These are phyloP conservation scores for Suhomyces yuchorum DNA, from an alignment of 1,139 yeast species.

Conservation along the genomic window DNA sequence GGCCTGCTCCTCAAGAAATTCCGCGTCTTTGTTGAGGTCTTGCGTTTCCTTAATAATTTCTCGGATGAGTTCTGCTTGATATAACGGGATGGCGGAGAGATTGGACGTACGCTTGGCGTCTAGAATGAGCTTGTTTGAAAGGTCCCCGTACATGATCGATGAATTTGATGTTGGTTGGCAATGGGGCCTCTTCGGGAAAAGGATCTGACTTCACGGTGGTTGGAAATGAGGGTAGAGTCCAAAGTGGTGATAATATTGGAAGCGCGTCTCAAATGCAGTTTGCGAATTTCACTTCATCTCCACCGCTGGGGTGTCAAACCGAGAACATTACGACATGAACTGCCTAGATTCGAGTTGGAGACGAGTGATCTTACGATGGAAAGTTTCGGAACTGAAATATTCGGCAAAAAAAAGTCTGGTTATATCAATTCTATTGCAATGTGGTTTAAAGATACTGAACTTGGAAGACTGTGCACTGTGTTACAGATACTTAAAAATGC, in stretches of 20 bases:
- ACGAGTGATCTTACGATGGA: no score
- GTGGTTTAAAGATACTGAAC: no score
- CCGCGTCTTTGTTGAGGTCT: constrained; percentile 57
- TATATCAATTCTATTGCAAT: no score
- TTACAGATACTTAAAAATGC: no score
- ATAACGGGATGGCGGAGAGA: constrained; percentile 68
- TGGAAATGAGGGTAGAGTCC: not conserved
- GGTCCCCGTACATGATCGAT: constrained; percentile 78
- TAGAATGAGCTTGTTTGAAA: constrained; percentile 74
- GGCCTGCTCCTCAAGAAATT: constrained; percentile 32
- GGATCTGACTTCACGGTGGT: not conserved
- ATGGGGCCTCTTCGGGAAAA: not conserved
- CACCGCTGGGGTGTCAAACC: no score
- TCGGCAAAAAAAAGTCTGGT: no score
- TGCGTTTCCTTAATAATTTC: constrained; percentile 60
- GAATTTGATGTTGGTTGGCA: not conserved
- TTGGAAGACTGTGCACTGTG: no score
- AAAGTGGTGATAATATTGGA: not conserved
- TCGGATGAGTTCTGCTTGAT: constrained; percentile 75
- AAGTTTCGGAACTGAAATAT: no score
- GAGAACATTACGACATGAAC: no score
- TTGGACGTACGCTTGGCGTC: constrained; percentile 82
- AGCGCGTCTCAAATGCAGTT: not conserved
- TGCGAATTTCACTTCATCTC: not conserved
- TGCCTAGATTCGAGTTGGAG: no score